A percentile compares a stretch with the other conserved stretches of the same genome.
Conservation (phyloP, 2,329 filamentous ascomycete species). For the Myriosclerotinia curreyana region DNA sequence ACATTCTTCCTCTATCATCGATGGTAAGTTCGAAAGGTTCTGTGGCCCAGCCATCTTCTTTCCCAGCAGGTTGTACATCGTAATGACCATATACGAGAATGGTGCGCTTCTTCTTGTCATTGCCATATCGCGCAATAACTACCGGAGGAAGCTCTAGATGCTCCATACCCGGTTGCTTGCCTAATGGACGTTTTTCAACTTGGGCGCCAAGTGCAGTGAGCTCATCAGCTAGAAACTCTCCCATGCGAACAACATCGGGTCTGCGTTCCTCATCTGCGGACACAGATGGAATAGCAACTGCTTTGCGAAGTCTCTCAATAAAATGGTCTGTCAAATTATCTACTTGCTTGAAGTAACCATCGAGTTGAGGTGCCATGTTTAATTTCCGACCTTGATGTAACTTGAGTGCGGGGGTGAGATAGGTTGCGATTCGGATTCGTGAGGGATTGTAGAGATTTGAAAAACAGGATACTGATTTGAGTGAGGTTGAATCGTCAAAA, state of each 20-base stretch:
- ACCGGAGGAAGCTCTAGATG: conserved; percentile 89
- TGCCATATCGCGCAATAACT: conserved; percentile 87
- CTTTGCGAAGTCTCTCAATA: conserved; percentile 84
- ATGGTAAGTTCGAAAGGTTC: conserved; percentile 88
- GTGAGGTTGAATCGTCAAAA: background rate
- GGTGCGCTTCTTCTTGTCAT: conserved; percentile 87
- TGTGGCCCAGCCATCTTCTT: conserved; percentile 92
- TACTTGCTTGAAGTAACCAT: conserved; percentile 90
- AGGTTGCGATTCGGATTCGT: conserved; percentile 22
- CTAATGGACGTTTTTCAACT: conserved; percentile 81
- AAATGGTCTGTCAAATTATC: conserved; percentile 75
- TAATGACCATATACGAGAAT: conserved; percentile 98
- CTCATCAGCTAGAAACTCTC: conserved; percentile 80
- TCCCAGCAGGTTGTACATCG: conserved; percentile 92
- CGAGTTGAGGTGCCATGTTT: conserved; percentile 87
- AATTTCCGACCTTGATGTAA: conserved; percentile 53
- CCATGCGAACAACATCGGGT: conserved; percentile 94
- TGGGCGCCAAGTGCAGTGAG: conserved; percentile 79
- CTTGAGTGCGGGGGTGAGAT: conserved; percentile 34
- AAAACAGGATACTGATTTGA: background rate
- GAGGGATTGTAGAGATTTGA: background rate
- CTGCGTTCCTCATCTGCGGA: conserved; percentile 87
- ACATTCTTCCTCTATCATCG: conserved; percentile 92
- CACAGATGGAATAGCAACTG: conserved; percentile 93
- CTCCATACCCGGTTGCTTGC: conserved; percentile 89